A percentile compares a stretch with the other conserved stretches of the same genome.
These are phyloP conservation scores for Amaranthus palmeri DNA, from an alignment of 148 eudicot genomes.

Conservation along the genomic window DNA sequence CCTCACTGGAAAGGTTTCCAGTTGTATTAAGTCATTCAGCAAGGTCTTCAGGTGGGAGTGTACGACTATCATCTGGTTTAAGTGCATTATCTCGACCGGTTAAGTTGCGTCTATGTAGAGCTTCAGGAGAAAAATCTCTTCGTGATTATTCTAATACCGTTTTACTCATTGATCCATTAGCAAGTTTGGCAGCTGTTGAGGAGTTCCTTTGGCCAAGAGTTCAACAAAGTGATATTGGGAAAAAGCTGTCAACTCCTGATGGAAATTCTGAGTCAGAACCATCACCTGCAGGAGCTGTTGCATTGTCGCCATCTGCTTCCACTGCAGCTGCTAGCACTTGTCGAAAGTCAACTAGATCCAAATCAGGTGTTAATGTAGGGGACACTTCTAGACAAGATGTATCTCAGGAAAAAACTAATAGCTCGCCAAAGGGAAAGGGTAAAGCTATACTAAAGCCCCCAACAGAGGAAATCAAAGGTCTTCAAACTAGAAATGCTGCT, in stretches of 20 bases:
- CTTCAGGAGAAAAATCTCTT: slow-evolving; percentile 84
- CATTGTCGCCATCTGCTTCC: slow-evolving; percentile 55
- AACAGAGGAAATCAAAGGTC: slow-evolving; percentile 65
- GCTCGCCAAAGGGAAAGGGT: slow-evolving; percentile 85
- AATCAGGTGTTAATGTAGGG: slow-evolving; percentile 62
- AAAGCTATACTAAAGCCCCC: slow-evolving; percentile 72
- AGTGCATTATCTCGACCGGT: slow-evolving; percentile 86
- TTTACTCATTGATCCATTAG: slow-evolving; percentile 93
- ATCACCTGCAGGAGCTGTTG: slow-evolving; percentile 54
- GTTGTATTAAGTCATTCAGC: slow-evolving; percentile 87
- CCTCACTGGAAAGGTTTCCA: slow-evolving; percentile 91
- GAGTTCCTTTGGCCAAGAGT: slow-evolving; percentile 96
- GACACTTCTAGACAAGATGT: slow-evolving; percentile 51
- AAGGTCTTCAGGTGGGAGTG: slow-evolving; percentile 73
- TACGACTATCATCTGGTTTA: slow-evolving; percentile 80
- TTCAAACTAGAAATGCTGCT: slow-evolving; percentile 85
- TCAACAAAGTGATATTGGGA: slow-evolving; percentile 77
- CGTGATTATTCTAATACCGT: slow-evolving; percentile 96
- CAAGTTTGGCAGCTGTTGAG: slow-evolving; percentile 93
- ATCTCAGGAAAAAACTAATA: slow-evolving; percentile 50
- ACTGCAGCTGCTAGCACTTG: slow-evolving; percentile 61
- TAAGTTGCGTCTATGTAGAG: slow-evolving; percentile 92
- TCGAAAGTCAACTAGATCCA: slow-evolving; percentile 77
- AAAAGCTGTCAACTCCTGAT: slow-evolving; percentile 55
- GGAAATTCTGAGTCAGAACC: slow-evolving; percentile 66